phyloP scores from a whole-genome alignment of 129 eudicot species.

The Smallanthus sonchifolius region DNA sequence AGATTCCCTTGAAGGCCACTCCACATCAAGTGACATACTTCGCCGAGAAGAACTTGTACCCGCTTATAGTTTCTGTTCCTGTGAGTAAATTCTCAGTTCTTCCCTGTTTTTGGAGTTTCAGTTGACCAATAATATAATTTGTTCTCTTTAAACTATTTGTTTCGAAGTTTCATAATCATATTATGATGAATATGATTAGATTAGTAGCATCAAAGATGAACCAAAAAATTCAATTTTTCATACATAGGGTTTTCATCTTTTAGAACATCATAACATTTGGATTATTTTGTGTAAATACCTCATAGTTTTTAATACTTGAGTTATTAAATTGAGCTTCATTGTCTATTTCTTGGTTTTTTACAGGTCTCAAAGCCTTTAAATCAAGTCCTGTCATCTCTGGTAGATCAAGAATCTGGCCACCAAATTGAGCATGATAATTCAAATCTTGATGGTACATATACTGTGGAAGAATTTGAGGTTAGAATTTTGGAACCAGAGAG shows the following conservation, averaged over 20 bases:
- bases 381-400: slow-evolving; percentile 88
- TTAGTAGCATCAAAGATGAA: background rate
- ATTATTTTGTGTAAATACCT: background rate
- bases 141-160: background rate
- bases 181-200: background rate
- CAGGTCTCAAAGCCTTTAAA: slow-evolving; percentile 85
- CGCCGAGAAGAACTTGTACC: slow-evolving; percentile 90
- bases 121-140: slow-evolving; percentile 1
- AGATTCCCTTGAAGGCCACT: slow-evolving; percentile 93
- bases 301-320: background rate
- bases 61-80: slow-evolving; percentile 83
- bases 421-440: slow-evolving; percentile 73
- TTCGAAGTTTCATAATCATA: background rate
- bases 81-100: slow-evolving; percentile 50
- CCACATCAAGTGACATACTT: slow-evolving; percentile 98
- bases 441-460: slow-evolving; percentile 71
- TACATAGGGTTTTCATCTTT: background rate
- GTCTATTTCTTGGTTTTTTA: slow-evolving; percentile 15
- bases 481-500: slow-evolving; percentile 90
- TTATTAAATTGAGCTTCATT: slow-evolving; percentile 2
- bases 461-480: slow-evolving; percentile 89
- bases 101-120: background rate
- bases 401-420: slow-evolving; percentile 88
- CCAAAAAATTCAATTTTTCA: background rate
- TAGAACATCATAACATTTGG: background rate